Evolutionary conservation across 1,284 basidiomycete genomes (phyloP), one percentile per base, ranked within the genome.

Genomic region (Pseudozyma pruni): DNA sequence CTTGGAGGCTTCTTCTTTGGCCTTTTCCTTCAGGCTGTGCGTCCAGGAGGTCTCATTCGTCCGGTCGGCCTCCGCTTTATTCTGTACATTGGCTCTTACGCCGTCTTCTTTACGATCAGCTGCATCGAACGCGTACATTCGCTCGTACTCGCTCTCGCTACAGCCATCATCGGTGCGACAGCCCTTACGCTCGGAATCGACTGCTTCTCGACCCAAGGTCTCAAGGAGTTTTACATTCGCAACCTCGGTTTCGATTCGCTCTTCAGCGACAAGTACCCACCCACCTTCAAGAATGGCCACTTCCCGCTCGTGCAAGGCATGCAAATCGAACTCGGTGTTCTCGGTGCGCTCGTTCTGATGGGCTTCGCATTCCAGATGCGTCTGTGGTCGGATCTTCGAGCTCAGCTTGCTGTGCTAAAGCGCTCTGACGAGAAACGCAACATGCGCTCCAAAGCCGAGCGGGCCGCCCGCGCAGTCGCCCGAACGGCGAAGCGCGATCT

Each of bases 161-260:
- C 93, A 23, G 91, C 91, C 23, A 86, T 91, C 72, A 90, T 95
- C 55, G 94, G 94, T 20, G 89, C 93, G n/a, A 90, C 90, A n/a
- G 90, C 92, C 1, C 89, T 95, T 80, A 92, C 94, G 58, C 86
- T 97, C 19, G 94, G 94, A 9, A 88, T 96, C 47, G 94, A 98
- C 83, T 97, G 94, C 83, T 97, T 89, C 45, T 60, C 70, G 3
- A 53, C 59, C 7, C 64, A 69, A 37, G 91, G 91, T 22, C 86
- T 96, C 57, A 97, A 97, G 85, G 94, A 96, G 86, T 90, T 95
- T 84, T 97, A 96, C 83, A 86, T 95, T 47, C 95, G 91, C 89
- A 97, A 96, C 79, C 85, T 98, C 41, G 94, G 94, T 17, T 93
- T 93, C 83, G 86, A 85, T 9, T 77, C 85, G 3, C 83, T 96